Evolutionary conservation across 2,329 filamentous ascomycete genomes (phyloP), one percentile per base, ranked within the genome.

Genomic region (Calonectria pseudoreteaudii): DNA sequence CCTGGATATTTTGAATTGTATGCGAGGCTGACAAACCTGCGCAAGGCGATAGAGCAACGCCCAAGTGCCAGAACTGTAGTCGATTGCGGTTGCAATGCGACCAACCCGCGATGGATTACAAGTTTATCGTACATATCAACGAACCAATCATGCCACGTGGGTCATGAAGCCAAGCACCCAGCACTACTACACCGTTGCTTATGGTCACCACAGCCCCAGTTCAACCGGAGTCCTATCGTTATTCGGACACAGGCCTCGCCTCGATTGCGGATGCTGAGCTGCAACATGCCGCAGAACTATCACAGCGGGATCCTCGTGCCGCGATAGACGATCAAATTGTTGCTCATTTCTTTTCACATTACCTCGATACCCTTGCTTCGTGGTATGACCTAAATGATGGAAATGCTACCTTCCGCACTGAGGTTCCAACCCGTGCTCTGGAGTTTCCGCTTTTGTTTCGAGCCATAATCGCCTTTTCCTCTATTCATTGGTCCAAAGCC

Each of bases 391-490:
- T 53, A 4, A 66, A 66, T 30, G 64, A 52, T 53, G 64, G 30
- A 53, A 52, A 66, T 66, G 64, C 64, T 7, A 66, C 64, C 64
- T 66, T 66, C 64, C 64, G 64, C 31, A 66, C 49, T 53, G 64
- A 38, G 47, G 41, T 53, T 10, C 47, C 64, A 2, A 28, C 13
- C 47, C 64, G 47, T 30, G 64, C 64, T 28, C 64, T 66, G 5
- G 34, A 38, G 31, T 53, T 53, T 52, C 64, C 64, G 16, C 47
- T 53, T 38, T 38, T 53, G 47, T 66, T 66, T 47, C 47, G 64
- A 18, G 64, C 53, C 31, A 60, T 38, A 14, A 60, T 41, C n/a
- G 34, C 56, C 2, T 41, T 60, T 26, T 26, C 56, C 3, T 41
- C 56, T 1, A 38, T 60, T 20, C 34, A 60, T 41, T 60, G 34